A percentile compares a stretch with the other conserved stretches of the same genome.
Evolutionary conservation across 2,329 filamentous ascomycete species (phyloP).

Genomic region (Nothophoma quercina): DNA sequence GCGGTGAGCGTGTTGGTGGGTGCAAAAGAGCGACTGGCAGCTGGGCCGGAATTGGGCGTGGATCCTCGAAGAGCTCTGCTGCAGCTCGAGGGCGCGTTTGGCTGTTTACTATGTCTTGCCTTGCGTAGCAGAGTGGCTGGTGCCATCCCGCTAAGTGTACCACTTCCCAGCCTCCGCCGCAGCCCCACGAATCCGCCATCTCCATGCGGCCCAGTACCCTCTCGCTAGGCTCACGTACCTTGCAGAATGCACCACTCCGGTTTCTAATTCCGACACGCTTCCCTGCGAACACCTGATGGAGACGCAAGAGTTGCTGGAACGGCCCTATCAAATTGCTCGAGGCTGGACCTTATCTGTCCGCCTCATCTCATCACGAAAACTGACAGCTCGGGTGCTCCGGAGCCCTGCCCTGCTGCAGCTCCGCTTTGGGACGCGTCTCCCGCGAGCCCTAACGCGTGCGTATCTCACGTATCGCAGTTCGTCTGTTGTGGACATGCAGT

Average conservation of each 20-base stretch:
- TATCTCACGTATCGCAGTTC: background rate
- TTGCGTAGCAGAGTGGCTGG: slow-evolving; percentile 11
- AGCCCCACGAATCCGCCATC: slow-evolving; percentile 7
- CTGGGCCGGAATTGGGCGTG: slow-evolving; percentile 8
- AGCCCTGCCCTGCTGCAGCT: background rate
- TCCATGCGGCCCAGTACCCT: background rate
- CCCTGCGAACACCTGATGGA: slow-evolving; percentile 6
- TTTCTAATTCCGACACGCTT: background rate
- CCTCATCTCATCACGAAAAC: background rate
- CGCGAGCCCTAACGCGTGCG: background rate
- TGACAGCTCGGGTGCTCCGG: background rate
- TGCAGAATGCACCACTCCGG: slow-evolving; percentile 9
- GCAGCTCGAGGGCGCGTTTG: slow-evolving; percentile 1
- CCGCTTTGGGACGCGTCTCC: background rate
- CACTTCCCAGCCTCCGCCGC: slow-evolving; percentile 13
- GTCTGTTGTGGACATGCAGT: background rate
- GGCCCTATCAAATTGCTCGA: background rate
- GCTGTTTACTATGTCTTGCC: slow-evolving; percentile 16
- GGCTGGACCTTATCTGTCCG: background rate
- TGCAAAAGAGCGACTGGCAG: slow-evolving; percentile 18
- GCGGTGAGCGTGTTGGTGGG: background rate
- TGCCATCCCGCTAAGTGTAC: slow-evolving; percentile 3
- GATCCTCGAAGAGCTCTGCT: slow-evolving; percentile 4
- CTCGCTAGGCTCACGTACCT: slow-evolving; percentile 5
- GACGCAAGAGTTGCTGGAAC: background rate